phyloP scores from a whole-genome alignment of 192 early-diverging fungal species.

The Coemansia sp. region DNA sequence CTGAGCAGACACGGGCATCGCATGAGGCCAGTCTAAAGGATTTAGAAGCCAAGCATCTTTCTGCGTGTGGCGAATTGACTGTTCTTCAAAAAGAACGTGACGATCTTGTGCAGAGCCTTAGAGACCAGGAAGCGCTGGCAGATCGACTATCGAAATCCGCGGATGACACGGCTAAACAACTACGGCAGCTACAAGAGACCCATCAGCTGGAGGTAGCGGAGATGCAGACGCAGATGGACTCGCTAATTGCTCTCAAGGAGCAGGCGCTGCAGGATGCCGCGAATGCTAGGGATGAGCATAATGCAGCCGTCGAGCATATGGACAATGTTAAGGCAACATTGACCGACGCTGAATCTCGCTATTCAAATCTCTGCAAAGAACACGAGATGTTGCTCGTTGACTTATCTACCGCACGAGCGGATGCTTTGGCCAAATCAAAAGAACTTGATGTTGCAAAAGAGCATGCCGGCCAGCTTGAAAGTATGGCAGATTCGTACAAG shows the following conservation, averaged over 20 bases:
- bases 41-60: neutral
- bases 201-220: neutral
- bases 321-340: neutral
- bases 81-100: neutral
- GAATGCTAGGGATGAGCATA: neutral
- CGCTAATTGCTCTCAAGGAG: neutral
- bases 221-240: constrained; percentile 4
- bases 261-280: neutral
- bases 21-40: too few relatives aligned
- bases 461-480: neutral
- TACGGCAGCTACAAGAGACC: neutral
- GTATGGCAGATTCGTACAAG: neutral
- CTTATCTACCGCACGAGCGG: neutral
- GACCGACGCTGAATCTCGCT: neutral
- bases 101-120: neutral
- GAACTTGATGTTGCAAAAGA: neutral
- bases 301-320: neutral
- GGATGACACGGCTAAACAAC: neutral
- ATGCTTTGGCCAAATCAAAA: neutral
- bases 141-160: constrained; percentile 1
- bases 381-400: neutral
- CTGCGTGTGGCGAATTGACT: neutral
- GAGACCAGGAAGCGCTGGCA: neutral
- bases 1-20: neutral
- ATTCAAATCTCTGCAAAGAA: neutral